phyloP scores from a whole-genome alignment of 148 eudicot species.

The Fagopyrum esculentum region DNA sequence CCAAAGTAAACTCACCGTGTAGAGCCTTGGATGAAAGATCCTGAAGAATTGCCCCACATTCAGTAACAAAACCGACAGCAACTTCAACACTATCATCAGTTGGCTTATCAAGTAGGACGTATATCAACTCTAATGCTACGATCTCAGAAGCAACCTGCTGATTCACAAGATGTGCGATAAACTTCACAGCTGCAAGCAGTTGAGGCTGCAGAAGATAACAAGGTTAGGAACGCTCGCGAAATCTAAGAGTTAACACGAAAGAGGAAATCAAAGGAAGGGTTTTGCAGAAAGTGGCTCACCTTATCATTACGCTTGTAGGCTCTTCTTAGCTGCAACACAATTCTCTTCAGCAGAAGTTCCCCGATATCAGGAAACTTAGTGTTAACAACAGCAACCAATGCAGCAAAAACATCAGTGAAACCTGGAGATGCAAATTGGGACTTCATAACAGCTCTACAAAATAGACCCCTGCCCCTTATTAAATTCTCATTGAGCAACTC shows the following conservation, averaged over 20 bases:
- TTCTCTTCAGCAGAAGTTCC: constrained; percentile 69
- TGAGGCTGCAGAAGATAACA: constrained; percentile 48
- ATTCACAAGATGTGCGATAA: constrained; percentile 87
- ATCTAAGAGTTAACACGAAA: neutral
- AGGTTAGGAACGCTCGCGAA: neutral
- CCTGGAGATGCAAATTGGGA: constrained; percentile 94
- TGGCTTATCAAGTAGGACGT: constrained; percentile 66
- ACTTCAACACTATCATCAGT: constrained; percentile 97
- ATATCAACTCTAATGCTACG: constrained; percentile 78
- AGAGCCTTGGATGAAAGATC: constrained; percentile 72
- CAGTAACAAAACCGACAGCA: constrained; percentile 89
- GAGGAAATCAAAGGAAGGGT: neutral
- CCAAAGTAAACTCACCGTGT: constrained; percentile 49
- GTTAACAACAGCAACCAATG: constrained; percentile 79
- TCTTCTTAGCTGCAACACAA: constrained; percentile 70
- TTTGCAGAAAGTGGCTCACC: constrained; percentile 24
- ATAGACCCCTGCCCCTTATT: constrained; percentile 80
- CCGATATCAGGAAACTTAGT: constrained; percentile 87
- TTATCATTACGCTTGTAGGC: constrained; percentile 87
- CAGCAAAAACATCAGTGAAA: constrained; percentile 83
- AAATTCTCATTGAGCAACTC: constrained; percentile 76
- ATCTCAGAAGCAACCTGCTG: constrained; percentile 93
- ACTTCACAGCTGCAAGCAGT: constrained; percentile 82
- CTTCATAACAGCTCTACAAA: constrained; percentile 87
- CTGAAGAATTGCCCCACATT: constrained; percentile 86